Evolutionary conservation across 1,284 basidiomycete species (phyloP).

Genomic region (Ganoderma lingzhi): DNA sequence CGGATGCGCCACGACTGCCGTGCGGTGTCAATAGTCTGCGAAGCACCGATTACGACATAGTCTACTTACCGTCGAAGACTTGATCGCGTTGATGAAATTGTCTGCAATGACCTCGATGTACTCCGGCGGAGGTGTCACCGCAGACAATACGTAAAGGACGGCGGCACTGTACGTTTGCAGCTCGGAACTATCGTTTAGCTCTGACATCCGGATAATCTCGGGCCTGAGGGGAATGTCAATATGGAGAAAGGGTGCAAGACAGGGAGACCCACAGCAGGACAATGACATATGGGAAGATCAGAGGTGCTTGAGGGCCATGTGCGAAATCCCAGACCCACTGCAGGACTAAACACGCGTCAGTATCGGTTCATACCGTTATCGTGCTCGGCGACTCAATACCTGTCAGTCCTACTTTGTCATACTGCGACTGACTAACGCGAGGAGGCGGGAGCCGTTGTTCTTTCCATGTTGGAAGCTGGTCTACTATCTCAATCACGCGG

Average conservation of each 20-base stretch:
- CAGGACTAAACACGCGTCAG: slow-evolving; percentile 58
- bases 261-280: slow-evolving; percentile 71
- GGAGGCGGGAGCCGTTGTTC: slow-evolving; percentile 85
- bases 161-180: slow-evolving; percentile 76
- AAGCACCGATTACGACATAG: slow-evolving; percentile 15
- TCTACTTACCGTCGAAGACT: slow-evolving; percentile 67
- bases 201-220: slow-evolving; percentile 82
- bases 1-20: slow-evolving; percentile 82
- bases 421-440: slow-evolving; percentile 81
- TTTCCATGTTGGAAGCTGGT: slow-evolving; percentile 71
- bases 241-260: neutral
- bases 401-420: slow-evolving; percentile 88
- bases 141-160: slow-evolving; percentile 79
- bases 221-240: slow-evolving; percentile 53
- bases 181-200: slow-evolving; percentile 81
- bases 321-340: slow-evolving; percentile 83
- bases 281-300: slow-evolving; percentile 79
- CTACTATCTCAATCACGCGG: slow-evolving; percentile 62
- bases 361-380: neutral
- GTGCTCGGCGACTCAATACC: slow-evolving; percentile 51
- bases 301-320: slow-evolving; percentile 70
- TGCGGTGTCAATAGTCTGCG: slow-evolving; percentile 9
- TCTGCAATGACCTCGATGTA: slow-evolving; percentile 68
- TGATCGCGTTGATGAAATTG: slow-evolving; percentile 71
- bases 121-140: slow-evolving; percentile 68